Percentiles rank a stretch among this genome's conserved stretches.
Conservation (phyloP, 1,139 yeast species). For the Pichia terricola region DNA sequence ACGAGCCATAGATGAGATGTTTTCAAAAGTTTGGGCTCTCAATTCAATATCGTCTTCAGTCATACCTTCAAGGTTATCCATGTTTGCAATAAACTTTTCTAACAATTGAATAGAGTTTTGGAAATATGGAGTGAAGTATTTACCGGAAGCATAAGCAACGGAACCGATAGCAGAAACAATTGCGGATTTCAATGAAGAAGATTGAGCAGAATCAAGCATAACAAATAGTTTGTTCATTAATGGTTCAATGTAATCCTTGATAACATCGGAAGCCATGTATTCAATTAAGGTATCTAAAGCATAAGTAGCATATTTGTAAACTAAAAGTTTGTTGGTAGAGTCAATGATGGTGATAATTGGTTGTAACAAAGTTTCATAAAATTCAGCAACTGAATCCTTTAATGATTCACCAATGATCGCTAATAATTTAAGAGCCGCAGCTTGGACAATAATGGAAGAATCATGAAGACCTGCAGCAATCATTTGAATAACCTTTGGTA, state of each 20-base stretch:
- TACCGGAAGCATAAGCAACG: constrained; percentile 92
- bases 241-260: constrained; percentile 73
- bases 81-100: constrained; percentile 69
- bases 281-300: constrained; percentile 91
- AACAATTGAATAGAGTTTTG: constrained; percentile 68
- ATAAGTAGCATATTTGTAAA: constrained; percentile 83
- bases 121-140: constrained; percentile 78
- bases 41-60: constrained; percentile 74
- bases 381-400: constrained; percentile 75
- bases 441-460: constrained; percentile 64
- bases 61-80: constrained; percentile 57
- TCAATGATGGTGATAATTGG: constrained; percentile 82
- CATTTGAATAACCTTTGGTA: constrained; percentile 63
- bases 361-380: constrained; percentile 76
- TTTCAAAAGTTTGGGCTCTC: constrained; percentile 86
- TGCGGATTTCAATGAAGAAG: constrained; percentile 68
- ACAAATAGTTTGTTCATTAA: constrained; percentile 82
- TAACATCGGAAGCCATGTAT: constrained; percentile 81
- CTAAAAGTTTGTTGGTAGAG: constrained; percentile 70
- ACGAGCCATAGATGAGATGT: constrained; percentile 89
- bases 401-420: constrained; percentile 73
- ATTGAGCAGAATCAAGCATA: constrained; percentile 59
- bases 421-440: constrained; percentile 79
- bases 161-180: constrained; percentile 96
- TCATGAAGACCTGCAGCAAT: constrained; percentile 74